Evolutionary conservation across 1,284 basidiomycete genomes (phyloP).

Genomic region (Agroathelia rolfsii): DNA sequence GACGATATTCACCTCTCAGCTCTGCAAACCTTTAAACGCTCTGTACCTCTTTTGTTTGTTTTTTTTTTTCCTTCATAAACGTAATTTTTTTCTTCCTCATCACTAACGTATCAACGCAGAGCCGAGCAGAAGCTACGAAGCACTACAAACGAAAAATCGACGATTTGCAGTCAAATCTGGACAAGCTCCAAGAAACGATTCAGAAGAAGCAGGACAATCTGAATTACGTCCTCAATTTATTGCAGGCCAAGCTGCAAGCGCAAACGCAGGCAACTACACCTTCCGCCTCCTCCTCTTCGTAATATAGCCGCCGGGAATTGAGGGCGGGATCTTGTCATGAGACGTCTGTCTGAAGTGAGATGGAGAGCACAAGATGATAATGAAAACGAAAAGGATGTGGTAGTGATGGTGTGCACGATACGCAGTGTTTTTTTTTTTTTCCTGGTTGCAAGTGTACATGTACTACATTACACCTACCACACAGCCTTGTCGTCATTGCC

Average conservation of each 20-base stretch:
- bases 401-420: no score
- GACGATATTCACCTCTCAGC: no score
- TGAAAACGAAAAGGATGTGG: no score
- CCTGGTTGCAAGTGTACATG: no score
- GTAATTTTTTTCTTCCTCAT: conserved; percentile 3
- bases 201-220: conserved; percentile 85
- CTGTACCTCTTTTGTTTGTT: no score
- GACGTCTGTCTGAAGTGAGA: no score
- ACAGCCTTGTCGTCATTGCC: no score
- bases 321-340: no score
- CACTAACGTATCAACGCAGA: conserved; percentile 34
- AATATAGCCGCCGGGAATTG: no score
- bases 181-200: conserved; percentile 77
- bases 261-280: conserved; percentile 26
- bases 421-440: no score
- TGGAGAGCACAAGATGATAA: no score
- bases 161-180: conserved; percentile 73
- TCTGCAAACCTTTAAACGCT: neutral
- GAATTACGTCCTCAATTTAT: conserved; percentile 59
- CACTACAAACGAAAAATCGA: conserved; percentile 73
- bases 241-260: conserved; percentile 68
- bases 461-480: no score
- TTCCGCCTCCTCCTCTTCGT: neutral
- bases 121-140: conserved; percentile 65
- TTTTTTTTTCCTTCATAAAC: conserved; percentile 1